Evolutionary conservation across 2,329 filamentous ascomycete species (phyloP).

Genomic region (Thelonectria olida): DNA sequence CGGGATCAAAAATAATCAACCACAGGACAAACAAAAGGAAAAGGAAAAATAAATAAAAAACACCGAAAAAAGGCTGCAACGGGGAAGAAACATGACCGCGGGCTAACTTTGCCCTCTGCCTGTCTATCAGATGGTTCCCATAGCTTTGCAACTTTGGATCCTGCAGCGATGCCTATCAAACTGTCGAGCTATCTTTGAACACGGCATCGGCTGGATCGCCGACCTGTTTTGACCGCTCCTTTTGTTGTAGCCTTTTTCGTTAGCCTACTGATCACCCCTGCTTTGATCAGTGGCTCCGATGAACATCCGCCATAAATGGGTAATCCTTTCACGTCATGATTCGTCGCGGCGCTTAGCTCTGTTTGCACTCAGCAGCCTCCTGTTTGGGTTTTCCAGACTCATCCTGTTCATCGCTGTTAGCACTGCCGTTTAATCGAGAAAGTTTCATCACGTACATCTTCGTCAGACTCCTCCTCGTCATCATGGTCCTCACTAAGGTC

Average conservation of each 20-base stretch:
- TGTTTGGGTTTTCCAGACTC: conserved; percentile 91
- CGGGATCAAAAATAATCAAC: conserved; percentile 22
- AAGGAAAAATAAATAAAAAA: conserved; percentile 14
- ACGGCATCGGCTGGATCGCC: conserved; percentile 38
- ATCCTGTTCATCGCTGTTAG: conserved; percentile 64
- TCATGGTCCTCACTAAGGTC: conserved; percentile 86
- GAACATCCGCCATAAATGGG: conserved; percentile 28
- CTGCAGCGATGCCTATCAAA: conserved; percentile 40
- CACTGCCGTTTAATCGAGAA: not conserved
- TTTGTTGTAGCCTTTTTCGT: conserved; percentile 38
- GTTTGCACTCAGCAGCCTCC: conserved; percentile 95
- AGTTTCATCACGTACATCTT: conserved; percentile 67
- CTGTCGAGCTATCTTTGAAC: conserved; percentile 41
- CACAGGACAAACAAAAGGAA: conserved; percentile 6
- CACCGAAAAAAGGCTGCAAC: conserved; percentile 30
- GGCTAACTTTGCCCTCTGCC: conserved; percentile 37
- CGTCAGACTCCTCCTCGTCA: conserved; percentile 82
- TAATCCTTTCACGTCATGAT: conserved; percentile 40
- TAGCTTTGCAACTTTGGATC: conserved; percentile 35
- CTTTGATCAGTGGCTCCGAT: conserved; percentile 35
- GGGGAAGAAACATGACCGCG: conserved; percentile 37
- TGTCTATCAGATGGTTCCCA: conserved; percentile 42
- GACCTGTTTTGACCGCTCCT: conserved; percentile 39
- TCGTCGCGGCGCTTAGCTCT: conserved; percentile 72
- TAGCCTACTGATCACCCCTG: conserved; percentile 13